phyloP scores from a whole-genome alignment of 2,329 filamentous ascomycete genomes.

The Emericellopsis cladophorae region DNA sequence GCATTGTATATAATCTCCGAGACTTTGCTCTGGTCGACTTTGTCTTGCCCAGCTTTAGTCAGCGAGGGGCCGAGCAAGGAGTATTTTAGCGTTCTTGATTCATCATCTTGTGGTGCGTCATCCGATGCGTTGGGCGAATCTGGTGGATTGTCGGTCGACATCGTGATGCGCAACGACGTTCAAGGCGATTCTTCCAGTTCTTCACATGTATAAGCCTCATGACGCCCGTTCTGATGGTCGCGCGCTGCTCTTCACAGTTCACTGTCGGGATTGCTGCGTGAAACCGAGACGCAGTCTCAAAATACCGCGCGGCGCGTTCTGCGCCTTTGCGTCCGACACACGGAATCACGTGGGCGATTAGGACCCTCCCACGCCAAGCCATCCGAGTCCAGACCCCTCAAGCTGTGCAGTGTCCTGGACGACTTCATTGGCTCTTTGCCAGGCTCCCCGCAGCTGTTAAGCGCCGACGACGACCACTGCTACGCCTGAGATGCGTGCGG shows the following conservation, averaged over 20 bases:
- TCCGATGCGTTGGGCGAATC: background rate
- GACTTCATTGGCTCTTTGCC: too few species aligned
- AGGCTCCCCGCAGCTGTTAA: conserved; percentile 1
- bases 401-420: too few species aligned
- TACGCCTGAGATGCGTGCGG: background rate
- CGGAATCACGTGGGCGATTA: conserved; percentile 3
- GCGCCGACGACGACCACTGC: conserved; percentile 5
- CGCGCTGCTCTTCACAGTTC: too few species aligned
- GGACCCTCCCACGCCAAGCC: too few species aligned
- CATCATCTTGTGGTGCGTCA: conserved; percentile 20
- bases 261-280: too few species aligned
- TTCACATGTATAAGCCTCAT: too few species aligned
- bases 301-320: too few species aligned
- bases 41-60: conserved; percentile 85
- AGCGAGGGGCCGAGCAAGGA: conserved; percentile 80
- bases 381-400: too few species aligned
- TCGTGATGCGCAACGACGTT: background rate
- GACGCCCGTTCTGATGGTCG: too few species aligned
- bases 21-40: conserved; percentile 86
- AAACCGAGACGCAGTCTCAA: too few species aligned
- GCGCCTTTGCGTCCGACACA: background rate
- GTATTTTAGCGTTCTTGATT: conserved; percentile 62
- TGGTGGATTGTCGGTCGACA: background rate
- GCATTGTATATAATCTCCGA: conserved; percentile 96
- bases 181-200: too few species aligned